Base-by-base conservation (phyloP, 495 filamentous ascomycete species). In the Daldinia vernicosa region DNA sequence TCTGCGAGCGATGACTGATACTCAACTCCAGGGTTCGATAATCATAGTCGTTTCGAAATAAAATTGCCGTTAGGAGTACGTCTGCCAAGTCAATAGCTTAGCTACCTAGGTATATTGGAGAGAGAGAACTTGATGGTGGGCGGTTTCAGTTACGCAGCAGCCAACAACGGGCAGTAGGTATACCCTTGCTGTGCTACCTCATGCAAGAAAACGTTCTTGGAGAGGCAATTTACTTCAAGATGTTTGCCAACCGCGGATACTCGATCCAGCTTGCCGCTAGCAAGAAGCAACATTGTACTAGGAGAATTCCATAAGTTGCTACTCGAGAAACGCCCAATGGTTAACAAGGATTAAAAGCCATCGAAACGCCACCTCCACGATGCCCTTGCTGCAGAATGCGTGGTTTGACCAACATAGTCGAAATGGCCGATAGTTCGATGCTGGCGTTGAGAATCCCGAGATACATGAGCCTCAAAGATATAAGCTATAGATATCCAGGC, bases 201-300 rank as follows among this genome's bases (percentile, higher is more conserved):
- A 70, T 72, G 69, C 64, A 72, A 12, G 27, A 39, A 9, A 51
- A 60, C 64, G 12, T 57, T 67, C 59, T 60, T 40, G 69, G 69
- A 72, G 63, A 54, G 6, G 26, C 60, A 72, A 68, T 67, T 28
- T 63, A 57, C 32, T 47, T 32, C 54, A 15, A 40, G 52, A 12
- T 56, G 60, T 68, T 51, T 64, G 47, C 50, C 59, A 60, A 66
- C 61, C 39, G 24, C 32, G 7, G 14, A 19, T 19, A 47, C 5
- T 47, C 43, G 9, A 47, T 11, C 19, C 40, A 47, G 45, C 43
- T 50, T 51, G 45, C 58, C 47, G 28, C 11, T 67, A 63, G 54
- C 28, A 59, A 59, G 45, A 53, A 45, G 62, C 37, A 40, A 39
- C 32, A 60, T 66, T 58, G 45, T 57, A 66, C 30, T 58, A 37